phyloP scores from a whole-genome alignment of 2,329 filamentous ascomycete species.

The Aspergillus eucalypticola region DNA sequence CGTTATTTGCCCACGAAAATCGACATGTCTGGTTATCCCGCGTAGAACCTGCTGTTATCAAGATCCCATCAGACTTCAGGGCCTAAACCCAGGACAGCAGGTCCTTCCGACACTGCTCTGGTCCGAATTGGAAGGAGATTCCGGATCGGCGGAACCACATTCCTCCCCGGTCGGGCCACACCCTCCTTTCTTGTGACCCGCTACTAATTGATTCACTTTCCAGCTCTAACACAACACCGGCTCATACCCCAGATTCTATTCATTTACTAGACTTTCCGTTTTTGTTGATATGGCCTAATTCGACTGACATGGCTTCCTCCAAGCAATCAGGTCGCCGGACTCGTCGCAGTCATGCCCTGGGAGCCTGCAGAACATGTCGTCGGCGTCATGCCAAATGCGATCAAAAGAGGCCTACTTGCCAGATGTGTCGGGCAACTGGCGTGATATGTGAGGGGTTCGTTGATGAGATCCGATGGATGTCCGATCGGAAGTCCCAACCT shows the following conservation, averaged over 20 bases:
- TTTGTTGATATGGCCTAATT: neutral
- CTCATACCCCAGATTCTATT: neutral
- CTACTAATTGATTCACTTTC: too few species aligned
- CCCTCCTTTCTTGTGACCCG: neutral
- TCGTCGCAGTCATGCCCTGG: constrained; percentile 34
- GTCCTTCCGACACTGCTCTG: neutral
- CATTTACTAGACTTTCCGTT: neutral
- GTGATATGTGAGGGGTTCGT: constrained; percentile 34
- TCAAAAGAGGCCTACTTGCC: constrained; percentile 34
- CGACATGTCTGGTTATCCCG: neutral
- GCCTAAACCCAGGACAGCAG: neutral
- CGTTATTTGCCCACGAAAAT: too few species aligned
- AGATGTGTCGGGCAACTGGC: constrained; percentile 31
- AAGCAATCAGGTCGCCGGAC: constrained; percentile 8
- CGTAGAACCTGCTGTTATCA: neutral
- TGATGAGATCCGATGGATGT: constrained; percentile 34
- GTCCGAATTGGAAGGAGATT: neutral
- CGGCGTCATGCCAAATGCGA: constrained; percentile 41
- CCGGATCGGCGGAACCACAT: neutral
- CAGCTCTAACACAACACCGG: neutral
- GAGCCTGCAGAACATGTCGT: constrained; percentile 38
- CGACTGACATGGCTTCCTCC: neutral
- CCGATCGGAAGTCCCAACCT: neutral
- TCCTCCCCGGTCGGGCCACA: neutral
- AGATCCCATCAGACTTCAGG: neutral